Evolutionary conservation across 2,329 filamentous ascomycete species (phyloP), one percentile per base, ranked within the genome.

Genomic region (Neobulgaria alba): DNA sequence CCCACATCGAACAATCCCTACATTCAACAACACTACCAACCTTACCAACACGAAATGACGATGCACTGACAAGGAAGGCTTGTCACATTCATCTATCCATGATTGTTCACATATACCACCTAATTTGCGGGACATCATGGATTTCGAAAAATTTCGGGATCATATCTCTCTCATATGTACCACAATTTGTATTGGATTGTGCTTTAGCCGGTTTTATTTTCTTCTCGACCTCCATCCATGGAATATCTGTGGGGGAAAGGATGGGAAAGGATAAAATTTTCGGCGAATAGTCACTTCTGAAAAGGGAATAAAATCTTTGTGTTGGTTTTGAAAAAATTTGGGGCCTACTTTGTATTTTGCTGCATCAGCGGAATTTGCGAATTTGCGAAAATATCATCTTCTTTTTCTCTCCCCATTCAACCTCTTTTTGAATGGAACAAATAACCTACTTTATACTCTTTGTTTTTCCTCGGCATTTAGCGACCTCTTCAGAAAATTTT

Each of bases 1-100:
- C 76, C 75, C 16, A 26, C 7, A 7, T 66, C 51, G 62, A 66
- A 50, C 64, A 65, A 55, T 54, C 61, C 51, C 49, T 63, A 65
- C 38, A 47, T 56, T n/a, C 62, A 64, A 38, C 61, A 63, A 43
- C 63, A 66, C 43, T 67, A 69, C 45, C 59, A 66, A 42, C 62
- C 64, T 49, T 69, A 72, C 58, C 67, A 69, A 39, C 59, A 64
- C 26, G 62, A 66, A 52, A 58, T 63, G 43, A 58, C 46, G 10
- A 52, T 57, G 51, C 51, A 56, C 36, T 58, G 48, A 54, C 23
- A 7, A 7, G 23, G 23, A n/a, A n/a, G n/a, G n/a, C n/a, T n/a
- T n/a, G n/a, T n/a, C n/a, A n/a, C n/a, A n/a, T n/a, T n/a, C n/a
- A n/a, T n/a, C n/a, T n/a, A n/a, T n/a, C n/a, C n/a, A n/a, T n/a